Conservation (phyloP, 164 flowering plant species). For the Vitis riparia region DNA sequence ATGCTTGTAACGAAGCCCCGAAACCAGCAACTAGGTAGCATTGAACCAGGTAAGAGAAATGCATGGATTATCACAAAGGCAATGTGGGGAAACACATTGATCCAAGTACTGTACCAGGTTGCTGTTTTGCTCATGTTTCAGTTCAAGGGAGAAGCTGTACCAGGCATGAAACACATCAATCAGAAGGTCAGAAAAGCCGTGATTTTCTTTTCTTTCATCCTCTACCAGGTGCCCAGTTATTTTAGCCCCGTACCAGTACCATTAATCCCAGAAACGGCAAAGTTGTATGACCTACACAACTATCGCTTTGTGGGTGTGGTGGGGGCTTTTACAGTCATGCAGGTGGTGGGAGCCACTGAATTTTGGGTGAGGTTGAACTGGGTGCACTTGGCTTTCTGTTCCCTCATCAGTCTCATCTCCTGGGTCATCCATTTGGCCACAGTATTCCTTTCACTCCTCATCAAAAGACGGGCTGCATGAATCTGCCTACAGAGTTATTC, state of each 20-base stretch:
- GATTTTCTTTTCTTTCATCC: constrained; percentile 19
- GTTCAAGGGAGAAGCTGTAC: neutral
- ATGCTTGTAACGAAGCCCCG: constrained; percentile 16
- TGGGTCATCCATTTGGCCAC: constrained; percentile 6
- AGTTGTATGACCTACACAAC: neutral
- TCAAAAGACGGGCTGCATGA: no score
- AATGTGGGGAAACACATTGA: constrained; percentile 18
- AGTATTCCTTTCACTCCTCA: constrained; percentile 1
- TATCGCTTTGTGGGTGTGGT: constrained; percentile 10
- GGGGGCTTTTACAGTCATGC: neutral
- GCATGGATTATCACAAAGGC: constrained; percentile 7
- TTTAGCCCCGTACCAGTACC: constrained; percentile 7
- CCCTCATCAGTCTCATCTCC: constrained; percentile 10
- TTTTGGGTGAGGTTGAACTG: constrained; percentile 9
- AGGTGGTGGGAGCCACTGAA: constrained; percentile 11
- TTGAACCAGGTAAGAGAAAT: neutral
- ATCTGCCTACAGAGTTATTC: no score
- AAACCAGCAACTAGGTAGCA: neutral
- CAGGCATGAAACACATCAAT: neutral
- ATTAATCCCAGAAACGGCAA: constrained; percentile 2
- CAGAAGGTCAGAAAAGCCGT: constrained; percentile 4
- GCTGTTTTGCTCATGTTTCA: constrained; percentile 6
- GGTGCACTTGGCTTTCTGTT: constrained; percentile 13
- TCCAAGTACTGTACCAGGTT: constrained; percentile 17
- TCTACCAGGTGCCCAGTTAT: constrained; percentile 20